Evolutionary conservation across 164 flowering plant species (phyloP).

Genomic region (Chimonanthus salicifolius): DNA sequence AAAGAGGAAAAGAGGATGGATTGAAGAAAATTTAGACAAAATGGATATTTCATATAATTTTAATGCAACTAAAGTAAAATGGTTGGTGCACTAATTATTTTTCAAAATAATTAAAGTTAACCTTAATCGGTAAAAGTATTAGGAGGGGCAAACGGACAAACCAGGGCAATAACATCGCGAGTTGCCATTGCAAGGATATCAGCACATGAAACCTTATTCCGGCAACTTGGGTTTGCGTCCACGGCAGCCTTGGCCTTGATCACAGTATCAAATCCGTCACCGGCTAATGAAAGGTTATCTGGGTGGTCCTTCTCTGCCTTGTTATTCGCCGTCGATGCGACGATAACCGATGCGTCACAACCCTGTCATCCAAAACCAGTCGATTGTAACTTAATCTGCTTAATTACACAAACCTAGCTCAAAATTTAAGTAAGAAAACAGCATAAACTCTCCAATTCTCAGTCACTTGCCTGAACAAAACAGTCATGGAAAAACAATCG

Average conservation of each 20-base stretch:
- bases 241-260: constrained; percentile 82
- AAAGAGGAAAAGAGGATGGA: not conserved
- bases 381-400: too few species aligned
- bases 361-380: constrained; percentile 31
- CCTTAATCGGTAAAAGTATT: too few species aligned
- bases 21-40: too few species aligned
- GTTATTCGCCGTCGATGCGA: constrained; percentile 43
- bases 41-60: too few species aligned
- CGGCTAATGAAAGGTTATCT: constrained; percentile 71
- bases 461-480: constrained; percentile 48
- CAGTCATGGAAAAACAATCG: constrained; percentile 95
- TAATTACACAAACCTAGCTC: not conserved
- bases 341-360: constrained; percentile 74
- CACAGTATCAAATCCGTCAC: constrained; percentile 89
- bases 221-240: constrained; percentile 47
- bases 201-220: constrained; percentile 86
- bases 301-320: constrained; percentile 79
- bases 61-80: too few species aligned
- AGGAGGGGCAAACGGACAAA: not conserved
- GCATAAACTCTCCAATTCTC: not conserved
- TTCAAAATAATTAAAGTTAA: too few species aligned
- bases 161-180: constrained; percentile 61
- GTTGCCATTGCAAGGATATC: constrained; percentile 86
- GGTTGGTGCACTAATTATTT: too few species aligned
- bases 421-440: too few species aligned